Evolutionary conservation across 192 early-diverging fungal genomes (phyloP), one percentile per base, ranked within the genome.

Genomic region (Coemansia sp.): DNA sequence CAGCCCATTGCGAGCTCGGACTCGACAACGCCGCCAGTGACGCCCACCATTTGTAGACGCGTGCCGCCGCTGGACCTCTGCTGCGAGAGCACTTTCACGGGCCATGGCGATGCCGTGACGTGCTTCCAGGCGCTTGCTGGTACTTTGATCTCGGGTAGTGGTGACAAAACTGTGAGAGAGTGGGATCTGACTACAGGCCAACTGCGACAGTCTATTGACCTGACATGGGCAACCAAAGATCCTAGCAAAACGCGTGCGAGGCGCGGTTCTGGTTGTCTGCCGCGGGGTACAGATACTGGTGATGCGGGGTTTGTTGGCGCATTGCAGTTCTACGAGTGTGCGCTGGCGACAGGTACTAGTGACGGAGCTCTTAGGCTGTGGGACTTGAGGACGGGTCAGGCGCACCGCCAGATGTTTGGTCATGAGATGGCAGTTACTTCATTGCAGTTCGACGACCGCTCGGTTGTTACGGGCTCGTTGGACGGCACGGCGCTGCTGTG

Each of bases 301-400:
- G 76, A 85, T 24, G 81, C 85, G 52, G 86, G 86, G 29, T 91
- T 88, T 76, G 75, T 92, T 22, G 91, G 91, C 0, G 90, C 88
- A 0, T 69, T 94, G 22, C 92, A 94, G 76, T 92, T 91, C 65
- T 91, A 87, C 78, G 84, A 89, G 53, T 90, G 81, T 78, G 91
- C 90, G 12, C 72, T 94, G 53, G 90, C 89, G 11, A 92, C 89
- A 34, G 92, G 92, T 8, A 91, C 91, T 4, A 78, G 85, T 13
- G 92, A 94, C 79, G 92, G 92, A 10, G 86, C 73, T 11, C 77
- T 94, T 46, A 79, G 92, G 61, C 88, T 94, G 86, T 94, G 92
- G 91, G 92, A 94, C 73, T 85, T 92, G 57, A 87, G 92, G 27
- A 89, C 92, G 8, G 89, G 88, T 24, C 90, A 92, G 61, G 78